Percentiles rank a stretch among this genome's conserved stretches.
Evolutionary conservation across 129 eudicot species (phyloP).

Genomic region (Tagetes patula): DNA sequence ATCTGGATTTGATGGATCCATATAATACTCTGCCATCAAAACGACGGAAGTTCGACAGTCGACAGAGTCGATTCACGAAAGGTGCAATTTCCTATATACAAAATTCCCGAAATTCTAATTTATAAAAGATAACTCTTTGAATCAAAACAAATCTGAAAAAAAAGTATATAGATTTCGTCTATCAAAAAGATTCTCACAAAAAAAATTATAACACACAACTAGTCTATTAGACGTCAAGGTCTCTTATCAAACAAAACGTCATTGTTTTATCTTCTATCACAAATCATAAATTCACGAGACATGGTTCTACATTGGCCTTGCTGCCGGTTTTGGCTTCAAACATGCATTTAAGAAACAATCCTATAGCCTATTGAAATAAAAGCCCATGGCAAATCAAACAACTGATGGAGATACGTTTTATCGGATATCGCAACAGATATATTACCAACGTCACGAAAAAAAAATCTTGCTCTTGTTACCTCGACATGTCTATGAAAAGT

Average conservation of each 20-base stretch:
- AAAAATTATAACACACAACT: slow-evolving; percentile 11
- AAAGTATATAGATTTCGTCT: no score
- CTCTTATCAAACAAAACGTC: slow-evolving; percentile 6
- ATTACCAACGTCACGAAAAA: slow-evolving; percentile 2
- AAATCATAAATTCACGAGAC: slow-evolving; percentile 12
- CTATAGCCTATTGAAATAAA: slow-evolving; percentile 15
- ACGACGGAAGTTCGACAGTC: no score
- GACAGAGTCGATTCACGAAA: no score
- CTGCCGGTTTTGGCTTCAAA: slow-evolving; percentile 9
- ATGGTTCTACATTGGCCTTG: slow-evolving; percentile 9
- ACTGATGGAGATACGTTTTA: neutral
- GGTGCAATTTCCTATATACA: no score
- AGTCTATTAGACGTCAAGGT: slow-evolving; percentile 21
- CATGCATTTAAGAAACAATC: slow-evolving; percentile 27
- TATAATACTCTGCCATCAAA: no score
- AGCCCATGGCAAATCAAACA: slow-evolving; percentile 6
- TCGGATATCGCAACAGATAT: slow-evolving; percentile 19
- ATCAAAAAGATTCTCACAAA: neutral
- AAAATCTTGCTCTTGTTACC: slow-evolving; percentile 13
- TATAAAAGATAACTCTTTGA: no score
- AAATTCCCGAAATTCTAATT: no score
- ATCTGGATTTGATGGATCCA: no score
- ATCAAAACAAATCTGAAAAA: no score
- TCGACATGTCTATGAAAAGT: neutral
- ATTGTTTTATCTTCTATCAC: slow-evolving; percentile 18